Evolutionary conservation across 768 basidiomycete species (phyloP).

Genomic region (Boletus edulis): DNA sequence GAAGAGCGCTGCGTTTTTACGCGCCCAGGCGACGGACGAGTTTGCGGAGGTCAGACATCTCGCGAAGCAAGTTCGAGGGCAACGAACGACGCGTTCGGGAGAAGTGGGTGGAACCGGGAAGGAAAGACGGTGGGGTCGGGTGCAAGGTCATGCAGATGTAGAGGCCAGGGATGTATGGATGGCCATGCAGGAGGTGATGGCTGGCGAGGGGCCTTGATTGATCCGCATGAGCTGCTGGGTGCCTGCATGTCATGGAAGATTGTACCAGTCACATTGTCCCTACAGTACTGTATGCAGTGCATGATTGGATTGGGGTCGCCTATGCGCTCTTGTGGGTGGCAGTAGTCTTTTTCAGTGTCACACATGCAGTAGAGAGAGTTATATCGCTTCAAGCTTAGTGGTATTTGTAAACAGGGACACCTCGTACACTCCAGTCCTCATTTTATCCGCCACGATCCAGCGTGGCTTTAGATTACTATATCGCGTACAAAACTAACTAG

Average conservation of each 20-base stretch:
- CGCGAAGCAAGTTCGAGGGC: conserved; percentile 42
- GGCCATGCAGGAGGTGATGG: conserved; percentile 25
- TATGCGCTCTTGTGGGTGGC: too few relatives aligned
- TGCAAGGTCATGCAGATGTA: background rate
- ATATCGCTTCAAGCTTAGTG: too few relatives aligned
- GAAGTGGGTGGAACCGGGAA: background rate
- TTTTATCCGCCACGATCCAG: conserved; percentile 12
- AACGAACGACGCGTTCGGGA: background rate
- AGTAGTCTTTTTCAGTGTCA: too few relatives aligned
- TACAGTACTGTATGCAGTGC: too few relatives aligned
- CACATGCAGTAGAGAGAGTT: too few relatives aligned
- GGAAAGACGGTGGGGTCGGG: conserved; percentile 12
- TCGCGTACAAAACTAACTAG: conserved; percentile 19
- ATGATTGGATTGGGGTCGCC: too few relatives aligned
- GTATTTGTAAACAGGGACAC: too few relatives aligned
- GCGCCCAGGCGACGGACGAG: conserved; percentile 74
- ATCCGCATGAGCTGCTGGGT: too few relatives aligned
- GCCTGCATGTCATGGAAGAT: too few relatives aligned
- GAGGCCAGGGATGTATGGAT: conserved; percentile 15
- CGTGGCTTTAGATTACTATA: background rate
- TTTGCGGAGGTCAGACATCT: conserved; percentile 70
- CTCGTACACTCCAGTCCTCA: too few relatives aligned
- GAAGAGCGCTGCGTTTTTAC: conserved; percentile 59
- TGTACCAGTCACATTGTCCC: too few relatives aligned
- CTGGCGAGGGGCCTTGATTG: background rate